Conservation (phyloP, 495 filamentous ascomycete species). For the Staphylotrichum tortipilum region DNA sequence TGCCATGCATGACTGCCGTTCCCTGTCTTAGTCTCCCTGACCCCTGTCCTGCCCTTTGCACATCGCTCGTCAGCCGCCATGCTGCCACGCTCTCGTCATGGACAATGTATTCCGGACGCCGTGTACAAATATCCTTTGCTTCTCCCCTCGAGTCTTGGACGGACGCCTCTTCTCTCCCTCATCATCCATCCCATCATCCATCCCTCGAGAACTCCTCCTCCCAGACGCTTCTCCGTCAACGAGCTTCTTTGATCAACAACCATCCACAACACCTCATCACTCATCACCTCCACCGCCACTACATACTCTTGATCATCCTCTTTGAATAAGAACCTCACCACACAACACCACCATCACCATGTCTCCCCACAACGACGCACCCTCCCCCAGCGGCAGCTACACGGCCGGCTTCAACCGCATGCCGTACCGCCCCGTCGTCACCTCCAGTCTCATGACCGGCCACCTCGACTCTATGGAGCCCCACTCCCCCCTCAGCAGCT, state of each 20-base stretch:
- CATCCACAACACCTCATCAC: neutral
- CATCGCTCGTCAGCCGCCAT: neutral
- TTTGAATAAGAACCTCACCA: neutral
- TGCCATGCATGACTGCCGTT: conserved; percentile 10
- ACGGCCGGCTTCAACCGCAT: conserved; percentile 38
- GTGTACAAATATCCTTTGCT: conserved; percentile 27
- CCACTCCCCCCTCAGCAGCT: conserved; percentile 33
- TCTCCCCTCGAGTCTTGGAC: conserved; percentile 8
- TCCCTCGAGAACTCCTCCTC: neutral
- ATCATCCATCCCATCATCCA: conserved; percentile 2
- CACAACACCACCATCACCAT: conserved; percentile 18
- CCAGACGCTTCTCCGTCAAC: too few relatives aligned
- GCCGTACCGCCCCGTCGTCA: conserved; percentile 27
- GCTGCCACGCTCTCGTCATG: conserved; percentile 7
- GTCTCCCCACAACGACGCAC: conserved; percentile 45
- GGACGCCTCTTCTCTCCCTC: conserved; percentile 1
- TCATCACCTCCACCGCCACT: neutral
- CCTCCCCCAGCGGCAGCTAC: conserved; percentile 41
- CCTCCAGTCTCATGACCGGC: conserved; percentile 28
- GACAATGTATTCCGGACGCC: too few relatives aligned
- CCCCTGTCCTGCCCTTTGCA: conserved; percentile 4
- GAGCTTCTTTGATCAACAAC: neutral
- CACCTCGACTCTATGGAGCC: conserved; percentile 22
- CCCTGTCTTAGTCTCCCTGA: conserved; percentile 13
- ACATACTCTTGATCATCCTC: neutral